These are phyloP conservation scores for Cystobasidium pallidum DNA, from an alignment of 1,284 basidiomycete species.

Conservation along the genomic window DNA sequence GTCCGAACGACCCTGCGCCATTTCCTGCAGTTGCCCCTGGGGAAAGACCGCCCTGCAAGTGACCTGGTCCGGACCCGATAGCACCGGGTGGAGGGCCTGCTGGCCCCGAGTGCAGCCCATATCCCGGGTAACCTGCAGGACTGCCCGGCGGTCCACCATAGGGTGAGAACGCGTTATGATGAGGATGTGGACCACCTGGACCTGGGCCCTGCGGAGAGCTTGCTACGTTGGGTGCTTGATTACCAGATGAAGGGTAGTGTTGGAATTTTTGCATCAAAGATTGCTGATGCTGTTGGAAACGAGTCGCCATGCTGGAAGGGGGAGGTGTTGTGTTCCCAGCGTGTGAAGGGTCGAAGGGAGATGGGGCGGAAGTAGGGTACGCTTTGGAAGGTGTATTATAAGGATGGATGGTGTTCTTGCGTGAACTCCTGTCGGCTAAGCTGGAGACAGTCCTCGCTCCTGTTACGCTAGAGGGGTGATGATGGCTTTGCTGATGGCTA, in stretches of 20 bases:
- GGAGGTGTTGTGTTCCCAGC: constrained; percentile 1
- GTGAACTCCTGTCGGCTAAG: constrained; percentile 8
- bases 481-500: constrained; percentile 1
- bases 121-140: constrained; percentile 48
- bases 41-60: constrained; percentile 21
- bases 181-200: constrained; percentile 40
- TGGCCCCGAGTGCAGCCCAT: constrained; percentile 45
- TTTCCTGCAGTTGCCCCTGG: constrained; percentile 37
- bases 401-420: constrained; percentile 8
- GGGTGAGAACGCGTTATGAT: constrained; percentile 47
- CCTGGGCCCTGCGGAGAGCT: constrained; percentile 26
- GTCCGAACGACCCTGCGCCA: constrained; percentile 15
- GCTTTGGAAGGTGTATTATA: constrained; percentile 13
- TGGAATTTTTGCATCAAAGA: constrained; percentile 43
- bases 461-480: neutral
- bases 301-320: constrained; percentile 29
- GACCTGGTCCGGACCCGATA: constrained; percentile 28
- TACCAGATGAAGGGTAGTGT: constrained; percentile 21
- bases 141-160: constrained; percentile 50
- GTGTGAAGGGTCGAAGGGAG: constrained; percentile 12
- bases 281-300: constrained; percentile 42
- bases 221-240: constrained; percentile 14
- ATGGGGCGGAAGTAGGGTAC: neutral
- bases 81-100: constrained; percentile 41
- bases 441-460: constrained; percentile 5